Percentiles rank a stretch among this genome's conserved stretches.
Evolutionary conservation across 2,329 filamentous ascomycete genomes (phyloP).

Genomic region (Talaromyces sp.): DNA sequence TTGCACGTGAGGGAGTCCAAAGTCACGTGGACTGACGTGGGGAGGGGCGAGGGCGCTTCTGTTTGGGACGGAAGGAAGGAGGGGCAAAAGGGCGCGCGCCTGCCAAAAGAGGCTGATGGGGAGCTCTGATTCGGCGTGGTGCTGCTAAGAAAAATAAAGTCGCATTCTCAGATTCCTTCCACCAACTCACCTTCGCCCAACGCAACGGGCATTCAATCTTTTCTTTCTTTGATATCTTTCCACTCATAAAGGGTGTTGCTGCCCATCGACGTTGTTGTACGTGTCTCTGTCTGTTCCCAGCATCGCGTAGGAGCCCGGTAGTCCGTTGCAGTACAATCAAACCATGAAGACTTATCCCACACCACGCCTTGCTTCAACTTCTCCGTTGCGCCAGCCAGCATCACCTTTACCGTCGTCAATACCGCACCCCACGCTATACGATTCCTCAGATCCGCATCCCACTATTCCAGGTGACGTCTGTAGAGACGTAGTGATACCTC

Average conservation of each 20-base stretch:
- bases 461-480: background rate
- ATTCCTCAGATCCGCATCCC: background rate
- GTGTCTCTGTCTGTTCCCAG: conserved; percentile 12
- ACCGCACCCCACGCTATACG: background rate
- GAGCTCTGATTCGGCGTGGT: background rate
- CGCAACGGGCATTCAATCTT: conserved; percentile 1
- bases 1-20: background rate
- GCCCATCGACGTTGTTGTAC: conserved; percentile 8
- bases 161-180: background rate
- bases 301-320: conserved; percentile 13
- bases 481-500: conserved; percentile 10
- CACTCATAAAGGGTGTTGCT: conserved; percentile 4
- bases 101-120: conserved; percentile 5
- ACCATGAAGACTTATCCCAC: conserved; percentile 19
- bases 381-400: conserved; percentile 12
- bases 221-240: background rate
- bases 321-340: conserved; percentile 17
- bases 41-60: too few species aligned
- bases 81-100: conserved; percentile 7
- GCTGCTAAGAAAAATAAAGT: background rate
- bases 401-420: background rate
- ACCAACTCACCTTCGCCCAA: conserved; percentile 5
- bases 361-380: conserved; percentile 7
- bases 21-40: conserved; percentile 11
- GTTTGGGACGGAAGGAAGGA: conserved; percentile 5